phyloP scores from a whole-genome alignment of 768 basidiomycete genomes.

The Rhodocollybia butyracea region DNA sequence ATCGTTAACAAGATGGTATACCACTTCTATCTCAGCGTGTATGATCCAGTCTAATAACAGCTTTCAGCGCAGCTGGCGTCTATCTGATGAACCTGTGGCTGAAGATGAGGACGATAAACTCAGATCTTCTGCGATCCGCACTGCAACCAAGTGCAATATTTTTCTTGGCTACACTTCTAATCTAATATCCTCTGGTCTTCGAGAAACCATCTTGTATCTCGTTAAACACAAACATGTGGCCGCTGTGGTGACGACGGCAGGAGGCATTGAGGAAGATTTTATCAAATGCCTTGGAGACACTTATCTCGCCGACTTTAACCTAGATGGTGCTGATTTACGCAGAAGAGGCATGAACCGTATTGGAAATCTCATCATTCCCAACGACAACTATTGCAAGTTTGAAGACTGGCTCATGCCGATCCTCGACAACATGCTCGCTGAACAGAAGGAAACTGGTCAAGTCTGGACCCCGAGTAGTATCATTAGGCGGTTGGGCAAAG shows the following conservation, averaged over 20 bases:
- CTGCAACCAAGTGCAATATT: slow-evolving; percentile 75
- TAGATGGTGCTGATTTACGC: slow-evolving; percentile 86
- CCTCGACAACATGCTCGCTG: slow-evolving; percentile 83
- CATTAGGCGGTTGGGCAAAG: slow-evolving; percentile 90
- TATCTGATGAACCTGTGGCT: slow-evolving; percentile 77
- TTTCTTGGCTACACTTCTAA: slow-evolving; percentile 99
- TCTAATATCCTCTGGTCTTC: slow-evolving; percentile 93
- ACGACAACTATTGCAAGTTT: slow-evolving; percentile 98
- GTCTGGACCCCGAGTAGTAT: slow-evolving; percentile 95
- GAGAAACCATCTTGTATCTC: slow-evolving; percentile 88
- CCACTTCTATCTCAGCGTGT: neutral
- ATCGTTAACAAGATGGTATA: slow-evolving; percentile 92
- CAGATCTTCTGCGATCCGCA: slow-evolving; percentile 54
- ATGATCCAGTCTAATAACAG: neutral
- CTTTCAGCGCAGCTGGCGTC: slow-evolving; percentile 77
- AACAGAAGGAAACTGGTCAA: slow-evolving; percentile 67
- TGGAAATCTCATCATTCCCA: slow-evolving; percentile 94
- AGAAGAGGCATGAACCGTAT: slow-evolving; percentile 94
- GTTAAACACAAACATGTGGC: slow-evolving; percentile 91
- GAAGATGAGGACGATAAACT: slow-evolving; percentile 72
- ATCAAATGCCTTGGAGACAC: slow-evolving; percentile 99
- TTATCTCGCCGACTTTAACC: slow-evolving; percentile 88
- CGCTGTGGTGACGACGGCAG: slow-evolving; percentile 93
- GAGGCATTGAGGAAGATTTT: slow-evolving; percentile 98
- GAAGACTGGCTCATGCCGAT: slow-evolving; percentile 99